Evolutionary conservation across 2,329 filamentous ascomycete genomes (phyloP), one percentile per base, ranked within the genome.

Genomic region (Aspergillus alliaceus): DNA sequence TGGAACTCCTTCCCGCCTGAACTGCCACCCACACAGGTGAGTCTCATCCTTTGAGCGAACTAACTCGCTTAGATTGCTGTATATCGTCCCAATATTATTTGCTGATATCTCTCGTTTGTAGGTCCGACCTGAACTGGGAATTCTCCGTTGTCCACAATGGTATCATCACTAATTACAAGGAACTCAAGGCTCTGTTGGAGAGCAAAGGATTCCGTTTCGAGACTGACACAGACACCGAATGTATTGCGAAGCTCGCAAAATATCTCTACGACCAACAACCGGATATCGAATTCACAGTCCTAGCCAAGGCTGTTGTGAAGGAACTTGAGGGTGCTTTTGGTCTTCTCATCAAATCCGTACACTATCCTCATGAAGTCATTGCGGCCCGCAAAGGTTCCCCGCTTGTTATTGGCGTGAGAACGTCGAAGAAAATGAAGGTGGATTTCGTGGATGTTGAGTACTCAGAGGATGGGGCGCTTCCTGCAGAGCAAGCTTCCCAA

Each of bases 141-240:
- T 99, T 99, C 78, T 85, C 91, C 65, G 88, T 99, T 69, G 95
- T 98, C 60, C 95, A 99, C 89, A 99, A 99, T 80, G 95, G 95
- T 74, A 99, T 99, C 84, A 99, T 99, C 80, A 99, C 95, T 82
- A 99, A 99, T 86, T 99, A 99, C 87, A 99, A 99, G 85, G 95
- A 99, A 82, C 83, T 99, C 71, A 96, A 93, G 87, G 91, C 90
- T 62, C 87, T 99, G 63, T 85, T 99, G 67, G 86, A 89, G 80
- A 85, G 84, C 83, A 99, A 98, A 86, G 95, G 95, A 74, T 96
- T 96, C 87, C 90, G 88, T 73, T 99, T 99, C 76, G 95, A 99
- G 87, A 99, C 95, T 52, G 93, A 99, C 80, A 99, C 95, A 66
- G 95, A 99, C 74, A 99, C 95, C 53, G 95, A 99, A 82, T 97